phyloP scores from a whole-genome alignment of 2,329 filamentous ascomycete species.

The Trematosphaeria pertusa region DNA sequence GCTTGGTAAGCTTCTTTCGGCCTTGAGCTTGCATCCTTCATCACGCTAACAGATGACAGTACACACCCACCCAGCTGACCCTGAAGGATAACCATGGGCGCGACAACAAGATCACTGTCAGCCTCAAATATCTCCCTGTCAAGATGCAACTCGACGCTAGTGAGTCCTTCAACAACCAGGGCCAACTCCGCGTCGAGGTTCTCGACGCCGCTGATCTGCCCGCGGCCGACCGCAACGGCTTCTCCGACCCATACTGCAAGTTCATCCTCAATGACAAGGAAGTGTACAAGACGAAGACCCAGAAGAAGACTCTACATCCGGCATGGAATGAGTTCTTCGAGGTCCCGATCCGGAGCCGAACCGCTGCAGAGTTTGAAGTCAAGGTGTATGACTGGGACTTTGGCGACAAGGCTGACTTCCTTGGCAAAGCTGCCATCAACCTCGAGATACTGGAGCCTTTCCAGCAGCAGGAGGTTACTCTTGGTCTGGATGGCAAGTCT shows the following conservation, averaged over 20 bases:
- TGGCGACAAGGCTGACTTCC: constrained; percentile 88
- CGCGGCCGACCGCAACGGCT: constrained; percentile 92
- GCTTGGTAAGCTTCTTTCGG: constrained; percentile 66
- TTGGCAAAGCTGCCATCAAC: constrained; percentile 80
- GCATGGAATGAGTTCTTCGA: constrained; percentile 98
- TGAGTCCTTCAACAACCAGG: constrained; percentile 99
- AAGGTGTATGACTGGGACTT: constrained; percentile 97
- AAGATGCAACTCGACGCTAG: constrained; percentile 92
- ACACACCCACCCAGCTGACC: constrained; percentile 84
- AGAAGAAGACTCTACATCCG: constrained; percentile 96
- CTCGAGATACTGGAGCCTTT: constrained; percentile 86
- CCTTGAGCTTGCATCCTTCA: constrained; percentile 7
- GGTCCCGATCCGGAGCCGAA: constrained; percentile 79
- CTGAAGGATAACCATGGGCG: constrained; percentile 80
- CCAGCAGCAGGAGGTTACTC: constrained; percentile 74
- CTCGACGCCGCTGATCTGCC: constrained; percentile 88
- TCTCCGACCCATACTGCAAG: constrained; percentile 95
- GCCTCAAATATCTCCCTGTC: constrained; percentile 92
- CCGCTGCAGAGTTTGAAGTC: constrained; percentile 80
- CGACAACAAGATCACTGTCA: constrained; percentile 83
- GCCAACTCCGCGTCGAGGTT: constrained; percentile 90
- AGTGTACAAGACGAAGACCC: constrained; percentile 91
- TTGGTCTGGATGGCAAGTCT: constrained; percentile 86
- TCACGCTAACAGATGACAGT: constrained; percentile 58
- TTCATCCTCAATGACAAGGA: constrained; percentile 90